A percentile compares a stretch with the other conserved stretches of the same genome.
phyloP scores from a whole-genome alignment of 148 eudicot genomes.

The Silene conica region DNA sequence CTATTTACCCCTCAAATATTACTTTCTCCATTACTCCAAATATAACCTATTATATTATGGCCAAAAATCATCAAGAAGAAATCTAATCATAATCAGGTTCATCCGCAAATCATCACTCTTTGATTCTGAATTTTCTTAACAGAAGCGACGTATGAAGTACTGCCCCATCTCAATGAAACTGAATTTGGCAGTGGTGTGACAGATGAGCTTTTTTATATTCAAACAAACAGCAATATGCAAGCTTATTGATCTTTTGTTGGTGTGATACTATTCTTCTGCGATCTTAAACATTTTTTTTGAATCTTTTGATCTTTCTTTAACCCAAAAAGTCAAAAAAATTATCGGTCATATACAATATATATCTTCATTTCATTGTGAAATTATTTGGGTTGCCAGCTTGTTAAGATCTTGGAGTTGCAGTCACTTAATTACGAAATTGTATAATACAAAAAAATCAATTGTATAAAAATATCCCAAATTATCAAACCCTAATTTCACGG shows the following conservation, averaged over 20 bases:
- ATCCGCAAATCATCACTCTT: background rate
- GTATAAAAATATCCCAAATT: too few relatives aligned
- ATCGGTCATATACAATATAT: background rate
- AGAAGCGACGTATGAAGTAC: slow-evolving; percentile 97
- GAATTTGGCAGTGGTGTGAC: slow-evolving; percentile 88
- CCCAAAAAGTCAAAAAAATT: background rate
- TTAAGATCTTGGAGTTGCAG: slow-evolving; percentile 76
- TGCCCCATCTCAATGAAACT: slow-evolving; percentile 86
- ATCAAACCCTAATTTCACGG: too few relatives aligned
- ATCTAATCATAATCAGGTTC: too few relatives aligned
- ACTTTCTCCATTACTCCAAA: too few relatives aligned
- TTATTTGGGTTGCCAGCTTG: slow-evolving; percentile 92
- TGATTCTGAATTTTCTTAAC: slow-evolving; percentile 15
- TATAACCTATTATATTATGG: too few relatives aligned
- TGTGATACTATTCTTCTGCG: background rate
- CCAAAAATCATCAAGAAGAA: too few relatives aligned
- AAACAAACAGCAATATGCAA: slow-evolving; percentile 77
- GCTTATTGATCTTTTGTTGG: slow-evolving; percentile 19
- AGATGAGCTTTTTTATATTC: slow-evolving; percentile 84
- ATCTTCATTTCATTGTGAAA: slow-evolving; percentile 41
- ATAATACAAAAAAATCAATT: too few relatives aligned
- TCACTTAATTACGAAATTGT: too few relatives aligned
- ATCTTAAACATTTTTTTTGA: background rate
- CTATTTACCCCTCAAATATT: too few relatives aligned
- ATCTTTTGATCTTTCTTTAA: background rate